A percentile compares a stretch with the other conserved stretches of the same genome.
Conservation (phyloP, 805 yeast genomes). For the Candida lessepsii region DNA sequence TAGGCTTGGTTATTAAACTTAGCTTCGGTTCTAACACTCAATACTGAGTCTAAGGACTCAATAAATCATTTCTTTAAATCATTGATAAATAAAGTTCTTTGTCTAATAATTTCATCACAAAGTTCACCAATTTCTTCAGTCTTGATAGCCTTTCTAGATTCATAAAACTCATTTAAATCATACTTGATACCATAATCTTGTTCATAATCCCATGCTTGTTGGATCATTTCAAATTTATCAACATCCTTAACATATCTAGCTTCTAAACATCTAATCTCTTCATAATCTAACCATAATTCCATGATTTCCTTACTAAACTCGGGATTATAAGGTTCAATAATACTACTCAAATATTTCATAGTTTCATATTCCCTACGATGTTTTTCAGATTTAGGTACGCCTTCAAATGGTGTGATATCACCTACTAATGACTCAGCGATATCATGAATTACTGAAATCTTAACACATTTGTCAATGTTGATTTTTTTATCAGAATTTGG, state of each 20-base stretch:
- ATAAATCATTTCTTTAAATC: constrained; percentile 1
- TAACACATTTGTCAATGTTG: constrained; percentile 68
- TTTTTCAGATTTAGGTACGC: constrained; percentile 72
- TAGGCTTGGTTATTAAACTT: too few relatives aligned
- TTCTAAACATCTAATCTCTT: constrained; percentile 74
- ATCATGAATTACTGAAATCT: constrained; percentile 88
- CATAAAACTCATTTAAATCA: constrained; percentile 68
- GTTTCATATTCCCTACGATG: constrained; percentile 77
- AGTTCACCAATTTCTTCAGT: constrained; percentile 68
- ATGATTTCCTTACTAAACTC: constrained; percentile 61
- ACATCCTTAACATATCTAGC: constrained; percentile 91
- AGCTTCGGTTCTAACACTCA: too few relatives aligned
- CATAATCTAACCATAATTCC: constrained; percentile 86
- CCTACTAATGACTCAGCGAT: constrained; percentile 94
- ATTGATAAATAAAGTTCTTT: constrained; percentile 19
- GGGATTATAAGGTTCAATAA: constrained; percentile 65
- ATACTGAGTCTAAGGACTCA: too few relatives aligned
- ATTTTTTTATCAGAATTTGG: constrained; percentile 44
- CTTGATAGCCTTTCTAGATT: constrained; percentile 60
- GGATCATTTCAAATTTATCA: constrained; percentile 84
- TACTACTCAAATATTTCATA: constrained; percentile 58
- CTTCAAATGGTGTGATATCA: constrained; percentile 81
- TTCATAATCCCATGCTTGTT: constrained; percentile 84
- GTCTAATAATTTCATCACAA: constrained; percentile 49
- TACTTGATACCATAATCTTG: constrained; percentile 54